Evolutionary conservation across 1,284 basidiomycete species (phyloP).

Genomic region (Cutaneotrichosporon spelunceum): DNA sequence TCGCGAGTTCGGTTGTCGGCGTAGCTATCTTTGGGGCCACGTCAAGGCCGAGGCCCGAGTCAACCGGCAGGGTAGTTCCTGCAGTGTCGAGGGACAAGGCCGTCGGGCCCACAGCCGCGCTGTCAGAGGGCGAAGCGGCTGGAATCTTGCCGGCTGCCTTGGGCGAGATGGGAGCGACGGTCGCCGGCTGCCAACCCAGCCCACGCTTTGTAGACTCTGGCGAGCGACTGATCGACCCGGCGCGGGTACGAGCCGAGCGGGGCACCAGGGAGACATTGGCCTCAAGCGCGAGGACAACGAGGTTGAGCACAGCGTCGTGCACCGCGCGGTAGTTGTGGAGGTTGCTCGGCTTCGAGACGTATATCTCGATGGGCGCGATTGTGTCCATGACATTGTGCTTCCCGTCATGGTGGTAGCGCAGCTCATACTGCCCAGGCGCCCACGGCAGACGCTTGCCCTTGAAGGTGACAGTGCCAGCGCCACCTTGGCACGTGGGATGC

Average conservation of each 20-base stretch:
- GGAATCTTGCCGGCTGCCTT: background rate
- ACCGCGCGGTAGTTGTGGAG: constrained; percentile 63
- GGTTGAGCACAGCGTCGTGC: constrained; percentile 63
- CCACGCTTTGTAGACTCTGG: background rate
- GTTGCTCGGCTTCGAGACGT: constrained; percentile 47
- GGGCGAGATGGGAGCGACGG: background rate
- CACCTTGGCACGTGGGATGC: constrained; percentile 47
- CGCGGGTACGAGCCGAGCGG: constrained; percentile 53
- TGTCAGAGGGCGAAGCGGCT: background rate
- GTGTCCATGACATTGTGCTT: constrained; percentile 93
- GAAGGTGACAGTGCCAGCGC: constrained; percentile 69
- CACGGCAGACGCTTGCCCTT: constrained; percentile 77
- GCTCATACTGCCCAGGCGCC: constrained; percentile 82
- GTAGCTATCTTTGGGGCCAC: background rate
- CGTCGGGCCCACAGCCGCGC: background rate
- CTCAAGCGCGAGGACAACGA: constrained; percentile 83
- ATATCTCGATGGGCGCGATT: constrained; percentile 80
- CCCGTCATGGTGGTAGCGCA: constrained; percentile 76
- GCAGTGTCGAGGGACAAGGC: background rate
- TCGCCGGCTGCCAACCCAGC: background rate
- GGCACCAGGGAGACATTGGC: constrained; percentile 78
- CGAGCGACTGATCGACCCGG: constrained; percentile 5
- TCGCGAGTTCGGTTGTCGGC: background rate
- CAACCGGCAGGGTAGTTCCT: background rate
- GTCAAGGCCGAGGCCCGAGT: background rate